Evolutionary conservation across 2,329 filamentous ascomycete genomes (phyloP), one percentile per base, ranked within the genome.

Genomic region (Xylaria sp.): DNA sequence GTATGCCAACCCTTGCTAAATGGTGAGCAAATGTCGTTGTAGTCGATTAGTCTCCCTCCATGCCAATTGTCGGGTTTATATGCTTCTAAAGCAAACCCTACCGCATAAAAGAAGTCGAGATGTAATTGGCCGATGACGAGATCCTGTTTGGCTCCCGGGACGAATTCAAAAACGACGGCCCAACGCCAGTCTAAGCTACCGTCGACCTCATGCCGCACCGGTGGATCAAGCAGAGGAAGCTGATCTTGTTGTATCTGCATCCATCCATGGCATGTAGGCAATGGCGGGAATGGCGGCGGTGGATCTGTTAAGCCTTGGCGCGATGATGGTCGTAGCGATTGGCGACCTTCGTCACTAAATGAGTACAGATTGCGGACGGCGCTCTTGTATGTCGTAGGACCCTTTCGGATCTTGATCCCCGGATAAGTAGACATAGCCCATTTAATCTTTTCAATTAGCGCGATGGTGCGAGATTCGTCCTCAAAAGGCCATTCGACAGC

Each of bases 61-160:
- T 37, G 12, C 35, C 35, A 59, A 45, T 59, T 59, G n/a, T 59
- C 25, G 40, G 31, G 57, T 25, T 60, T 60, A 42, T 60, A 60
- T 46, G 40, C 17, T 19, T 60, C 28, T 40, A 54, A 31, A 28
- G 38, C 17, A 54, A 60, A 60, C 15, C 49, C 28, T 54, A 60
- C 21, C 3, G 49, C 5, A 33, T 54, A 54, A 43, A 60, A 60
- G 17, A 60, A 60, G 38, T 60, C 28, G 15, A 60, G 49, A 37
- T 54, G 33, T 15, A 40, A 38, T 49, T 60, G 49, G 25, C 49
- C 15, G 33, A 60, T 33, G 8, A 23, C 28, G n/a, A 60, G 31
- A 47, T 60, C 49, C 14, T 54, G 49, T 47, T 7, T 60, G 46
- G 25, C 14, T 46, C 40, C 28, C 6, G 15, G 40, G 28, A 54